These are phyloP conservation scores for Spergularia bocconei DNA, from an alignment of 148 eudicot genomes.

Conservation along the genomic window DNA sequence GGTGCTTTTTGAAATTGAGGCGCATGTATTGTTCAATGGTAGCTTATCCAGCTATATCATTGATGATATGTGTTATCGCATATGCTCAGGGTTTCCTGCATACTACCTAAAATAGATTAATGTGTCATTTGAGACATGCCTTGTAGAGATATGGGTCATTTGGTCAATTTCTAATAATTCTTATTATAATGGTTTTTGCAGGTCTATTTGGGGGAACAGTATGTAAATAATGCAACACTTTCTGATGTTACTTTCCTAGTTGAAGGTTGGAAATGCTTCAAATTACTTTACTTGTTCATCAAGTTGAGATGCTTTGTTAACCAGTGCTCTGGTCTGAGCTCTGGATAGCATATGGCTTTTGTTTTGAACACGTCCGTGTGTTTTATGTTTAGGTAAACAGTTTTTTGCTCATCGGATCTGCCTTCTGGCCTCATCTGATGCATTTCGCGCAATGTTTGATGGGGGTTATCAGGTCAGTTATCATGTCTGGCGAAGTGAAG, in stretches of 20 bases:
- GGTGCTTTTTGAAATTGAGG: no score
- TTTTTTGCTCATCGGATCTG: conserved; percentile 88
- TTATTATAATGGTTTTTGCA: conserved; percentile 31
- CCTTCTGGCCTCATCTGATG: conserved; percentile 85
- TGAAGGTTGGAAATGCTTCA: conserved; percentile 52
- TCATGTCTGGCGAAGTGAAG: neutral
- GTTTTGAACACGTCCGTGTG: neutral
- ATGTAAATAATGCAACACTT: conserved; percentile 65
- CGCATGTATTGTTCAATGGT: no score
- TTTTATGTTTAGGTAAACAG: conserved; percentile 48
- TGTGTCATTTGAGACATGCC: no score
- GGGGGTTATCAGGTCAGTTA: conserved; percentile 88
- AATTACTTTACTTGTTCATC: neutral
- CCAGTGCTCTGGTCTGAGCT: neutral
- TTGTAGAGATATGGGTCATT: neutral
- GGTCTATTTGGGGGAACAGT: conserved; percentile 89
- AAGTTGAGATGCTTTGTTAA: neutral
- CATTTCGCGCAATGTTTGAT: conserved; percentile 92
- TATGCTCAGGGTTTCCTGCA: no score
- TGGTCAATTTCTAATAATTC: neutral
- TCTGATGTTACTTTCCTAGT: conserved; percentile 82
- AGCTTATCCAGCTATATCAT: no score
- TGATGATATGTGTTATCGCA: no score
- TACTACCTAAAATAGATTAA: no score
- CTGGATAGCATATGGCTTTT: neutral